Conservation (phyloP, 2,329 filamentous ascomycete species). For the Calonectria multiphialidica region DNA sequence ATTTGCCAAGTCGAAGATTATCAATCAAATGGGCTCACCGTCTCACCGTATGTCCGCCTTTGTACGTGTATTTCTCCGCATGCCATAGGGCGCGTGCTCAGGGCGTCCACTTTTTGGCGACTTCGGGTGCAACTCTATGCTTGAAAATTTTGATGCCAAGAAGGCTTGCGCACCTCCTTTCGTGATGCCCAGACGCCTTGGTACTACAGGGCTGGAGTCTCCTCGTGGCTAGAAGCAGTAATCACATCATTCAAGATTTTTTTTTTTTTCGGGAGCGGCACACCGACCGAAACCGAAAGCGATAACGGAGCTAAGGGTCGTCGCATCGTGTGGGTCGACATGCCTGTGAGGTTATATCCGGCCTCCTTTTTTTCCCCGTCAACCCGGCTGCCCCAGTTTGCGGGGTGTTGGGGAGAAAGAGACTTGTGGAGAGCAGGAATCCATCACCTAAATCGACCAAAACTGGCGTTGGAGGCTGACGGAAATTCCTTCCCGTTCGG, state of each 20-base stretch:
- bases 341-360: neutral
- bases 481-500: neutral
- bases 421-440: neutral
- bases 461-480: neutral
- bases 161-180: neutral
- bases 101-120: neutral
- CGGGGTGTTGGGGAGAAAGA: neutral
- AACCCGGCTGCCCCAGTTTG: neutral
- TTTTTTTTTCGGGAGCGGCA: too few relatives aligned
- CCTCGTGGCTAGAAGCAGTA: neutral
- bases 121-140: neutral
- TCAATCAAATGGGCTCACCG: constrained; percentile 1
- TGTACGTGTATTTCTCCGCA: neutral
- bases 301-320: neutral
- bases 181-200: neutral
- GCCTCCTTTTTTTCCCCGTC: neutral
- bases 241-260: neutral
- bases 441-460: neutral
- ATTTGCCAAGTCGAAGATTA: constrained; percentile 8
- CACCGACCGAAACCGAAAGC: neutral
- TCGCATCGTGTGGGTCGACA: neutral
- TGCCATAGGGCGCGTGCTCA: neutral
- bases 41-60: neutral
- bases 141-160: neutral
- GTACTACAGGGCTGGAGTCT: too few relatives aligned